Evolutionary conservation across 164 flowering plant species (phyloP).

Genomic region (Tinospora cordifolia): DNA sequence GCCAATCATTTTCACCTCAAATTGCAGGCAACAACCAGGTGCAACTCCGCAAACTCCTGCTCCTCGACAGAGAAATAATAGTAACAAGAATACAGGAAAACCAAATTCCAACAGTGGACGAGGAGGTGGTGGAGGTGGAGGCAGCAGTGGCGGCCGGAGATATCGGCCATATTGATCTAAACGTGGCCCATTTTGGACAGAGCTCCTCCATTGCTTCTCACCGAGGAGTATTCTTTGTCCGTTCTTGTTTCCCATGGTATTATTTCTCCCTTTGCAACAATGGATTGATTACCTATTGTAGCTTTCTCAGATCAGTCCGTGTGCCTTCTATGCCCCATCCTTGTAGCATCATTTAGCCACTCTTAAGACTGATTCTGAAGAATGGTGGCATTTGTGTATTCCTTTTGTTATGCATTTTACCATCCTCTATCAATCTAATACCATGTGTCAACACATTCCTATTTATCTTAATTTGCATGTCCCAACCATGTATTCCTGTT

Average conservation of each 20-base stretch:
- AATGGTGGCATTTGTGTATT: too few species aligned
- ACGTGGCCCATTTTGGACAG: neutral
- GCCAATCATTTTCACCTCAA: neutral
- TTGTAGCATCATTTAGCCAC: neutral
- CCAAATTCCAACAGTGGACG: neutral
- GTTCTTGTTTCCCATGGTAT: neutral
- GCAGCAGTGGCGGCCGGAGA: constrained; percentile 25
- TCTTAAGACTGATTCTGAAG: neutral
- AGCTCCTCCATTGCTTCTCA: neutral
- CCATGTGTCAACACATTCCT: too few species aligned
- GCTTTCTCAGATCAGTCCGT: neutral
- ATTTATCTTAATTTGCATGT: too few species aligned
- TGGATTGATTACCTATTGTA: neutral
- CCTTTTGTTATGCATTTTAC: too few species aligned
- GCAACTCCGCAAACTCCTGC: constrained; percentile 23
- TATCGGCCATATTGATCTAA: constrained; percentile 28
- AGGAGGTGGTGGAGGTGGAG: neutral
- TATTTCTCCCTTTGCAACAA: neutral
- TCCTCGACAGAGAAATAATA: constrained; percentile 17
- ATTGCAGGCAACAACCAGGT: constrained; percentile 45
- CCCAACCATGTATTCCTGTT: too few species aligned
- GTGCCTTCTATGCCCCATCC: neutral
- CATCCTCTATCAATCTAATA: too few species aligned
- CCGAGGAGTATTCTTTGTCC: too few species aligned
- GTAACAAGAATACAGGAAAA: neutral